These are phyloP conservation scores for Gossypium gossypioides DNA, from an alignment of 441 rosid species.

Conservation along the genomic window DNA sequence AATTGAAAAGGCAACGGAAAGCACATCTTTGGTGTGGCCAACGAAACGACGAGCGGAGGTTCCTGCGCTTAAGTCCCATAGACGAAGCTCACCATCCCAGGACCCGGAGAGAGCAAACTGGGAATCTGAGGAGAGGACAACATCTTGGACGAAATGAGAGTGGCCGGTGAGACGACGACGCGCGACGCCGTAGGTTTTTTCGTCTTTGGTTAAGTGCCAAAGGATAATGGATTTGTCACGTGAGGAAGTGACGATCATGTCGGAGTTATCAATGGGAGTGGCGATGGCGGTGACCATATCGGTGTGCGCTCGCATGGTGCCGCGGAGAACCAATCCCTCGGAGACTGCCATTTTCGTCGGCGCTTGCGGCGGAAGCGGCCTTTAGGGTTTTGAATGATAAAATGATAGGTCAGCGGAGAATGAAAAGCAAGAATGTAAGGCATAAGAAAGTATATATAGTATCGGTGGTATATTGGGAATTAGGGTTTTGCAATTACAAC, in stretches of 20 bases:
- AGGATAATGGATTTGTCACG: conserved; percentile 88
- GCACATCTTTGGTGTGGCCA: conserved; percentile 58
- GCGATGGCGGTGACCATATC: conserved; percentile 92
- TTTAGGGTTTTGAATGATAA: not conserved
- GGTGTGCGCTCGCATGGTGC: conserved; percentile 89
- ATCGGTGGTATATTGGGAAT: not conserved
- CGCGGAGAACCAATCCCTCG: conserved; percentile 58
- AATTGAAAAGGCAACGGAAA: conserved; percentile 53
- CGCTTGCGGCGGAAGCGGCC: not conserved
- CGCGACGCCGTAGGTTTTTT: conserved; percentile 63
- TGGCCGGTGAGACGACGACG: conserved; percentile 87
- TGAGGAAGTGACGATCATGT: conserved; percentile 80
- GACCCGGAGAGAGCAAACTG: conserved; percentile 93
- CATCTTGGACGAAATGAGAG: conserved; percentile 84
- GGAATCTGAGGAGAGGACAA: conserved; percentile 87
- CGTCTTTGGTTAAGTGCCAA: conserved; percentile 83
- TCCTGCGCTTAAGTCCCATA: conserved; percentile 81
- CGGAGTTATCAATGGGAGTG: conserved; percentile 67
- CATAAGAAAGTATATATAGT: not conserved
- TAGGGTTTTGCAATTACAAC: not conserved
- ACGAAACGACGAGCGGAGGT: conserved; percentile 70
- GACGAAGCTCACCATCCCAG: conserved; percentile 95
- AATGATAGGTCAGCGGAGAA: not conserved
- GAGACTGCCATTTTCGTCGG: conserved; percentile 24
- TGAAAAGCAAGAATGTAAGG: not conserved